A percentile compares a stretch with the other conserved stretches of the same genome.
phyloP scores from a whole-genome alignment of 768 basidiomycete species.

The Suillus variegatus region DNA sequence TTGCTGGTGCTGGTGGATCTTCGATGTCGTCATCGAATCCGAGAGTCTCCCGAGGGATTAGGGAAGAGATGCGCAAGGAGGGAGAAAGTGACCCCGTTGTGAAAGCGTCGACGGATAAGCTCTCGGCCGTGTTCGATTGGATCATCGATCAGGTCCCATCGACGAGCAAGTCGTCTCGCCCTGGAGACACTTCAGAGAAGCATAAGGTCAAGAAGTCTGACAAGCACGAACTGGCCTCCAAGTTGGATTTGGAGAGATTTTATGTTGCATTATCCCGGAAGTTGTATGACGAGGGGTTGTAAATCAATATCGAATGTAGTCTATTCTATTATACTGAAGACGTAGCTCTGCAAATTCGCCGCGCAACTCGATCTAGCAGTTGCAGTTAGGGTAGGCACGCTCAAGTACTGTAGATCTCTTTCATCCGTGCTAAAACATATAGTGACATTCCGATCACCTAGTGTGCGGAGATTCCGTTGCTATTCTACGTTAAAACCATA shows the following conservation, averaged over 20 bases:
- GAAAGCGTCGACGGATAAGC: conserved; percentile 66
- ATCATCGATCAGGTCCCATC: conserved; percentile 68
- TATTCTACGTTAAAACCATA: conserved; percentile 5
- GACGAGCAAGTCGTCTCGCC: conserved; percentile 11
- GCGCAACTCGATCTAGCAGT: not conserved
- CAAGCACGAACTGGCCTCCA: conserved; percentile 57
- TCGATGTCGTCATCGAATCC: conserved; percentile 4
- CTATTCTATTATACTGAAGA: not conserved
- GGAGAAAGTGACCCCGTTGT: conserved; percentile 54
- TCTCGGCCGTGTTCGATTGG: conserved; percentile 81
- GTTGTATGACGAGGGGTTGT: conserved; percentile 91
- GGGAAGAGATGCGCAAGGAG: conserved; percentile 26
- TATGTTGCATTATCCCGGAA: conserved; percentile 88
- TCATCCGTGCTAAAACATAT: not conserved
- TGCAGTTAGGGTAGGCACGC: not conserved
- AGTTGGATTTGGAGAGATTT: conserved; percentile 84
- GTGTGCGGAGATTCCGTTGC: not conserved
- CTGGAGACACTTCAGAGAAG: conserved; percentile 25
- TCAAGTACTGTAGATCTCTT: not conserved
- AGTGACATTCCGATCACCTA: conserved; percentile 3
- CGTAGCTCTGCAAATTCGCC: not conserved
- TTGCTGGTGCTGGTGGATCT: conserved; percentile 23
- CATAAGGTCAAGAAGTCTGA: conserved; percentile 22
- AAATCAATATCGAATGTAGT: conserved; percentile 22
- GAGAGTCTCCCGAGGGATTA: conserved; percentile 15